These are phyloP conservation scores for Ascochyta lentis DNA, from an alignment of 2,329 filamentous ascomycete genomes.

Conservation along the genomic window DNA sequence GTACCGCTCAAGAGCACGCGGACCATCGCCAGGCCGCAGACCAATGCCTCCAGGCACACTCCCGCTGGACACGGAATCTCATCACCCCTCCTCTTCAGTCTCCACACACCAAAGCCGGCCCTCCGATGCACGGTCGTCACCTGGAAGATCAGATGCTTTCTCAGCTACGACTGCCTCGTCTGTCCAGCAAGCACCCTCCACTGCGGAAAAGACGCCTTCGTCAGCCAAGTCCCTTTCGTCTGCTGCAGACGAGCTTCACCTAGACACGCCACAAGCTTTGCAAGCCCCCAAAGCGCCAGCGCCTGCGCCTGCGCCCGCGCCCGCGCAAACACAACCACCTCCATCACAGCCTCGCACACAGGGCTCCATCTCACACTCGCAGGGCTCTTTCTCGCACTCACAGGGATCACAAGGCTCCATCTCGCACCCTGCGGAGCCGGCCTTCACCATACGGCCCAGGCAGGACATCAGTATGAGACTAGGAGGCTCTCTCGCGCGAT, in stretches of 20 bases:
- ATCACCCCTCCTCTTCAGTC: slow-evolving; percentile 30
- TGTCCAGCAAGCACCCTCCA: slow-evolving; percentile 22
- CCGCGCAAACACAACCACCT: slow-evolving; percentile 3
- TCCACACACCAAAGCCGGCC: slow-evolving; percentile 39
- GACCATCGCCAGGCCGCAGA: slow-evolving; percentile 36
- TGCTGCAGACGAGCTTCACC: slow-evolving; percentile 29
- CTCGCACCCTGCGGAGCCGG: slow-evolving; percentile 13
- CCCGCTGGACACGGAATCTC: slow-evolving; percentile 35
- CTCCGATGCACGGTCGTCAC: slow-evolving; percentile 32
- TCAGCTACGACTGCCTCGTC: slow-evolving; percentile 23
- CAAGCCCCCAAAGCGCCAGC: slow-evolving; percentile 3
- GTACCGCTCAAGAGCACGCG: slow-evolving; percentile 38
- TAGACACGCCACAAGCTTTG: slow-evolving; percentile 19
- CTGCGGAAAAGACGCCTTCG: slow-evolving; percentile 25
- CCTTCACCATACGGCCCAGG: slow-evolving; percentile 25
- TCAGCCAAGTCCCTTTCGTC: slow-evolving; percentile 11
- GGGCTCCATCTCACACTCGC: slow-evolving; percentile 6
- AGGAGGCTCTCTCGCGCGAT: slow-evolving; percentile 31
- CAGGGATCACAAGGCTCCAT: slow-evolving; percentile 7
- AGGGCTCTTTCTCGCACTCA: background rate
- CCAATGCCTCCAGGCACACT: slow-evolving; percentile 36
- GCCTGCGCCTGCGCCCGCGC: background rate
- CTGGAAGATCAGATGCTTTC: slow-evolving; percentile 30
- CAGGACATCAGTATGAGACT: slow-evolving; percentile 24
- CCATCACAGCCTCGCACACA: slow-evolving; percentile 11